Evolutionary conservation across 768 basidiomycete genomes (phyloP), one percentile per base, ranked within the genome.

Genomic region (Amanita pallidorosea): DNA sequence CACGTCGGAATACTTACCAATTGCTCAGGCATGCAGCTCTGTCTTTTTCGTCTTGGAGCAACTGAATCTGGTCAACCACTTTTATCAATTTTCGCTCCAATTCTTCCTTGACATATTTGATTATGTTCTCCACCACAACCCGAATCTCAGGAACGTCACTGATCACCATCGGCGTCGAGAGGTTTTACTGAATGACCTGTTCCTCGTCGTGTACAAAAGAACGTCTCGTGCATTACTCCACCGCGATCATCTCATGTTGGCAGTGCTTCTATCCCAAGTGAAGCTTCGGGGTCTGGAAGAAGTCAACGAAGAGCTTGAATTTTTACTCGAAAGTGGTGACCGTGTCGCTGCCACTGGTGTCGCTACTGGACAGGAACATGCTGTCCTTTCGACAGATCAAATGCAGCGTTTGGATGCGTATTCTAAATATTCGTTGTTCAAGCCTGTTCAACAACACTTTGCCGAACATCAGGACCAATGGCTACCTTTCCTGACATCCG

Each of bases 91-190:
- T 74, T 98, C 96, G 2, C 76, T 99, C 42, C 85, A 76, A 25
- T 97, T 95, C 76, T 99, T 99, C 86, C 78, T 98, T 53, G 95
- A 96, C 63, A 95, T 97, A 61, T 99, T 99, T 68, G 91, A 98
- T 68, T 90, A 87, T 58, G 82, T 95, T 52, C 78, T 98, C 7
- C 85, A 87, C 57, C 84, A 88, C 58, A 97, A 98, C 62, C 93
- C 94, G 9, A 86, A 92, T 63, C 77, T 98, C 55, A 83, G 77
- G 64, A 79, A 77, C 53, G 74, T 94, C 52, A 73, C 81, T 20
- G 92, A 96, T 55, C 68, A 91, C 51, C 70, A 71, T 45, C 69
- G 67, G 38, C 83, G 96, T 9, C 80, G 90, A 33, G 77, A 84
- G 42, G 86, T 94, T 48, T 70, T 99, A 18, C 68, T 91, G 49